phyloP scores from a whole-genome alignment of 1,284 basidiomycete species.

The Naganishia cerealis region DNA sequence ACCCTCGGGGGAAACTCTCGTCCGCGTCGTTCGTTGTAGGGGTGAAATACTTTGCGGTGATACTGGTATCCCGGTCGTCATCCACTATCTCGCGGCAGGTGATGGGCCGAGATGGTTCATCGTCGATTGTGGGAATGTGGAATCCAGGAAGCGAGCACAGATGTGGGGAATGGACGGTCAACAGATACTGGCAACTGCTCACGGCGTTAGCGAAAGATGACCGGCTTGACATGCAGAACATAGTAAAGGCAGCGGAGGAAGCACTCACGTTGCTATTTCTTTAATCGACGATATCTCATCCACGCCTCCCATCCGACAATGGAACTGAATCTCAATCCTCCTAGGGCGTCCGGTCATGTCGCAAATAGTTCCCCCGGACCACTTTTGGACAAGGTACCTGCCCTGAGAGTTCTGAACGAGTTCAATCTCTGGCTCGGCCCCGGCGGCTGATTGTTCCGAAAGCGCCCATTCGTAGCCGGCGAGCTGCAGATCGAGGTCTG shows the following conservation, averaged over 20 bases:
- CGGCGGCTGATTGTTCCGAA: neutral
- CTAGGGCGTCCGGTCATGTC: conserved; percentile 82
- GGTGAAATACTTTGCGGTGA: neutral
- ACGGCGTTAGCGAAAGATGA: neutral
- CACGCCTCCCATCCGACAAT: conserved; percentile 87
- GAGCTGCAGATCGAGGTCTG: conserved; percentile 10
- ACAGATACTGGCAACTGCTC: conserved; percentile 69
- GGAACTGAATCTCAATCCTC: conserved; percentile 93
- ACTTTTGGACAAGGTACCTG: conserved; percentile 82
- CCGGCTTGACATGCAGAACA: neutral
- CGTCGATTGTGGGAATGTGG: conserved; percentile 60
- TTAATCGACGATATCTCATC: conserved; percentile 78
- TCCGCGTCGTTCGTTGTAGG: neutral
- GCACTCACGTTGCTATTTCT: conserved; percentile 71
- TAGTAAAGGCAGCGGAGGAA: neutral
- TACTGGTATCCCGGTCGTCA: conserved; percentile 43
- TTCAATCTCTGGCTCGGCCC: conserved; percentile 8
- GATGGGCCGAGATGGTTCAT: conserved; percentile 45
- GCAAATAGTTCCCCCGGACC: conserved; percentile 85
- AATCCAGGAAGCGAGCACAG: conserved; percentile 89
- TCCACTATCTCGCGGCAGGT: conserved; percentile 49
- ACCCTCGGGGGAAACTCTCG: conserved; percentile 11
- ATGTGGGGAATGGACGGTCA: conserved; percentile 88
- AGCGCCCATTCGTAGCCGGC: conserved; percentile 19
- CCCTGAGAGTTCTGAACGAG: conserved; percentile 51